Evolutionary conservation across 2,329 filamentous ascomycete genomes (phyloP), one percentile per base, ranked within the genome.

Genomic region (Fusarium citri): DNA sequence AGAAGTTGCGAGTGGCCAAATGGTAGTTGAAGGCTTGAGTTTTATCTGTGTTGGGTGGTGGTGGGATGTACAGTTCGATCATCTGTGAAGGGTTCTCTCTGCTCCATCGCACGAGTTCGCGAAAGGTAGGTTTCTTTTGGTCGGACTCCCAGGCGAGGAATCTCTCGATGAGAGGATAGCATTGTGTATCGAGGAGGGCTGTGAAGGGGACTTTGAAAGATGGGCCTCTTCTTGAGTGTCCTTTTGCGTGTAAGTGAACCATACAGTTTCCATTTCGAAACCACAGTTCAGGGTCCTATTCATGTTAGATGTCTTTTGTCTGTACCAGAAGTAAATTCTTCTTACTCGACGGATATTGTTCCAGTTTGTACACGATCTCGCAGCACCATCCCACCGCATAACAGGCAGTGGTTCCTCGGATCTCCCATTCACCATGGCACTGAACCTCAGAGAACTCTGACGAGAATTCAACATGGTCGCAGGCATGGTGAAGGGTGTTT

Each of bases 251-350:
- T 0, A 94, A 82, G 77, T 94, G 85, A 3, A 94, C 84, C 18
- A 89, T 83, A 72, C 92, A 94, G 75, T 94, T 88, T 16, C 90
- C 92, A 67, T 89, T 80, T 14, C 85, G 82, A 64, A 85, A 84
- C 90, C 90, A 94, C 5, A 95, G 82, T 69, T 94, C 92, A 4
- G 87, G 83, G 71, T 94, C 92, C 92, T 94, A 37, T 55, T 18
- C 50, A 6, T 42, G n/a, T 70, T 51, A 70, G 68, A 47, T 28
- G 16, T 48, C 26, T 9, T 9, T 31, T n/a, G 9, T 53, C 6
- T 4, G 12, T 40, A 51, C 15, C 12, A 12, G 26, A 12, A 16
- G 2, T 22, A 6, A 23, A 16, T 15, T 23, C 34, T 18, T 18
- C 83, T 76, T 75, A 87, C 86, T 75, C 81, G 81, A 72, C 80